Base-by-base conservation (phyloP, 495 filamentous ascomycete species). In the Penicillium alfredii region DNA sequence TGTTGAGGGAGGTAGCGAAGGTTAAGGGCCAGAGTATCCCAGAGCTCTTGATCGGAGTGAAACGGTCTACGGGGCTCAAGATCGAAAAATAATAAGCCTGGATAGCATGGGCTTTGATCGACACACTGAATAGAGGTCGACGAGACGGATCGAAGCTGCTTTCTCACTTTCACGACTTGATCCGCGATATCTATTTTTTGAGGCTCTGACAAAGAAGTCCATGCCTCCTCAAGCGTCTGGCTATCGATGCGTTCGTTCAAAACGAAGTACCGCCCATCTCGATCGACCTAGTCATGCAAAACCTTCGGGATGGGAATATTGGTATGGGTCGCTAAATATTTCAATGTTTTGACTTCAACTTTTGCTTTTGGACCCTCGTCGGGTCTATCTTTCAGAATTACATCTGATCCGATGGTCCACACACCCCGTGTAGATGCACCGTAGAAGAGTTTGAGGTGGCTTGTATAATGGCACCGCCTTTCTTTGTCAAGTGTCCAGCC, bases 341-440 rank as follows among this genome's bases (percentile, higher is more conserved):
- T 42, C 17, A 56, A 14, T 22, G 40, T 50, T 44, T 41, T 47
- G 2, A 55, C 45, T 51, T 62, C 52, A n/a, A 47, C 18, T 40
- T 35, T 54, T 24, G 55, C 35, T 37, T 50, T 55, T 31, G 44
- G 40, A 11, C 48, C 56, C 11, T 56, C 48, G 14, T 57, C 48
- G 0, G 50, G 54, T 1, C 52, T 52, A 8, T 64, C 52, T 57
- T 64, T 55, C 31, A 62, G 18, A 13, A 62, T 56, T 29, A 51
- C 45, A 45, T 58, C 61, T n/a, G 52, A 54, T 1, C 56, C 56
- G 25, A 61, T 55, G 3, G 44, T 45, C 55, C 55, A 59, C 6
- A 54, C 50, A 12, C 55, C 48, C 30, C 53, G 46, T 20, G 17
- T 34, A 20, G 20, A 20, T 39, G 51, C 47, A n/a, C 44, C 45